Base-by-base conservation (phyloP, 768 basidiomycete genomes). In the Xerocomus spinulosus region DNA sequence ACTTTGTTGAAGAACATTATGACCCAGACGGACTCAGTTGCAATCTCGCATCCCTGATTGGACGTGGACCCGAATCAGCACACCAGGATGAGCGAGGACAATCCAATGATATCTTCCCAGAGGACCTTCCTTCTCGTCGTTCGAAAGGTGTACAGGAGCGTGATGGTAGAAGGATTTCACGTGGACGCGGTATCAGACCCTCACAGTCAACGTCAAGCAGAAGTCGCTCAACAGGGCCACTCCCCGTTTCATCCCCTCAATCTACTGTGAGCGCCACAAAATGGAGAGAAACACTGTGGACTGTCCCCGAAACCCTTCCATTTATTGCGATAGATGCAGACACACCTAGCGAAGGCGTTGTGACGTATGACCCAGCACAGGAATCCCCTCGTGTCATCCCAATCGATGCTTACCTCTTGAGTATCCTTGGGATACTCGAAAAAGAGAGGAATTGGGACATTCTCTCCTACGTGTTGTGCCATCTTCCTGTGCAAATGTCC, bases 381-480 rank as follows among this genome's bases (percentile, higher is more conserved):
- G 71, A 70, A 25, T 66, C 65, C 9, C 53, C 64, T 25, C 61
- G 73, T 12, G 72, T 85, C 49, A 70, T 99, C 2, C 87, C 85
- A 1, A 73, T 92, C 5, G 92, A 92, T 5, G 63, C 73, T 38
- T 93, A 95, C 61, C 74, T 98, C 5, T 57, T 60, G 9, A 74
- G 74, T 13, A 57, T 98, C 38, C 69, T 82, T 43, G 70, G 70
- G 3, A 75, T 96, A 51, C 67, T 98, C 33, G 79, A 84, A 48
- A 73, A 73, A 34, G 92, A 93, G 58, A 78, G 73, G 38, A 89
- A 84, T 52, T 98, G 95, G 94, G 96, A 98, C 49, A 74, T 98
- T 33, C 74, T 96, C 10, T 92, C 92, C 2, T 98, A 96, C 59
- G 73, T 93, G 5, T 74, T 99, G 5, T 92, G 88, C 60, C 88